Evolutionary conservation across 805 yeast species (phyloP), one percentile per base, ranked within the genome.

Genomic region (Kregervanrija pseudodelftensis): DNA sequence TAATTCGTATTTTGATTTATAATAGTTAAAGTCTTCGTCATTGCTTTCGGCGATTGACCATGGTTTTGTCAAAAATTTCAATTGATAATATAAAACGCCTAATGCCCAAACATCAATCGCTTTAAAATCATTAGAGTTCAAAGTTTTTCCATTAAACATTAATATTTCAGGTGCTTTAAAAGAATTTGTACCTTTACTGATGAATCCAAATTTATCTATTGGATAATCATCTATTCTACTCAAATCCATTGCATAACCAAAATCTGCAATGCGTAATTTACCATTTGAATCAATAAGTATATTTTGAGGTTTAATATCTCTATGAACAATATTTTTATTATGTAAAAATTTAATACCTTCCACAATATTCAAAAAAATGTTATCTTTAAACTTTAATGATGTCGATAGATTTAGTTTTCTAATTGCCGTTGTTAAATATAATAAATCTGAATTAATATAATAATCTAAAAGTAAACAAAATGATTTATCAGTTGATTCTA

Each of bases 231-330:
- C 49, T 1, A 59, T 22, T 8, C 55, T 44, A 30, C 52, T 47
- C 31, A 69, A 52, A 50, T 71, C 65, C 11, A 74, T 44, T 11
- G 76, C 69, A 58, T 70, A 75, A 3, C 80, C 80, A 52, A 77
- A 77, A 53, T 77, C 82, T 16, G 69, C 61, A 37, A 75, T 62
- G 41, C 71, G 69, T 34, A 76, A 59, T 11, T 57, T 58, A 3
- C 82, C 82, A 11, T 59, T 51, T 9, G 53, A 55, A 51, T 70
- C 77, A 37, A 76, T 67, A 16, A 77, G 55, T 37, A 72, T 65
- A 55, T 77, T 77, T 47, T 76, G 81, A 2, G 81, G 80, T 51
- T 76, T 76, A 38, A 76, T 58, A 49, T 76, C 82, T 17, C 80
- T 51, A 52, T 76, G 82, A 8, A 65, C 72, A 3, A 77, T 67